Conservation (phyloP, 805 yeast species). For the Saccharomycopsis sp. region DNA sequence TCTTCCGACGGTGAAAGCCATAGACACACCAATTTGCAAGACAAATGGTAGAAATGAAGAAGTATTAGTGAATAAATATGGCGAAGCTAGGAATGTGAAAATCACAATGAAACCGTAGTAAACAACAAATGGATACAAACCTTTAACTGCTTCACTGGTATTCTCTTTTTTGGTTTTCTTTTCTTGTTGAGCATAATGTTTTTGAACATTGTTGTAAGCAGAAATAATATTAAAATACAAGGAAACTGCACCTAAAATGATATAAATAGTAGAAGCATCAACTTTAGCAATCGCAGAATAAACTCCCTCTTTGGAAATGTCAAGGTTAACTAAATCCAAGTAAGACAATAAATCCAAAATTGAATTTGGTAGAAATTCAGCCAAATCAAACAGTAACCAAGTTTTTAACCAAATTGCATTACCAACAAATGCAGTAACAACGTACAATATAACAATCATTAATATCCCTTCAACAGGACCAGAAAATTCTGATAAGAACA, state of each 20-base stretch:
- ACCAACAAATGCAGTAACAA: conserved; percentile 63
- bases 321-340: conserved; percentile 13
- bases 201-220: conserved; percentile 56
- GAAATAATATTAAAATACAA: conserved; percentile 58
- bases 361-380: conserved; percentile 1
- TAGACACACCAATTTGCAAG: conserved; percentile 62
- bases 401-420: conserved; percentile 50
- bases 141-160: conserved; percentile 36
- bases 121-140: conserved; percentile 61
- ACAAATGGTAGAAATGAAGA: conserved; percentile 47
- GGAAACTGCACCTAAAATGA: conserved; percentile 46
- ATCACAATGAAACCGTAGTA: conserved; percentile 44
- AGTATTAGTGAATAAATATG: conserved; percentile 30
- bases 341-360: conserved; percentile 2
- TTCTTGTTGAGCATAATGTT: conserved; percentile 35
- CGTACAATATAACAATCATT: conserved; percentile 47
- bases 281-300: conserved; percentile 25
- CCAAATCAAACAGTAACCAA: conserved; percentile 11
- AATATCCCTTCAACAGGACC: conserved; percentile 96
- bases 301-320: conserved; percentile 12
- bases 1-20: conserved; percentile 87
- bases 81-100: conserved; percentile 45
- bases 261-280: conserved; percentile 37
- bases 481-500: conserved; percentile 69
- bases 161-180: conserved; percentile 22